Base-by-base conservation (phyloP, 1,284 basidiomycete species). In the Boletus austroedulis region DNA sequence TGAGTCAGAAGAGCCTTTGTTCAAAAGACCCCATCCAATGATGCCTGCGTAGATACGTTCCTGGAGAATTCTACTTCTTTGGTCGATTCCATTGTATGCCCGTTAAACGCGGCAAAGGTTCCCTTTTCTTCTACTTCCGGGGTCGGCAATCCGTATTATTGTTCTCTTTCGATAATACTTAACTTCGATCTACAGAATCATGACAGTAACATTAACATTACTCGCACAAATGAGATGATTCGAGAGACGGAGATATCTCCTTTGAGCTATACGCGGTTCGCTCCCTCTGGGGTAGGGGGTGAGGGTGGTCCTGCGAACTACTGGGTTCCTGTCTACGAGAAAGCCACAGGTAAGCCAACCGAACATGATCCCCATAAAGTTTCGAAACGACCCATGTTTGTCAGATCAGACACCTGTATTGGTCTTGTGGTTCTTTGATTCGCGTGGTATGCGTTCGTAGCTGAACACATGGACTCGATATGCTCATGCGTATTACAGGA, bases 401-500 rank as follows among this genome's bases (percentile, higher is more conserved):
- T 10, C 36, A 84, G 83, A 85, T 67, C 28, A 46, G 0, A 61
- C 69, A 4, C 86, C 86, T 1, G 74, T 71, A 1, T 75, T 89
- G 15, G 67, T 89, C 43, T 70, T 89, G 0, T 89, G 87, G 69
- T 87, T 87, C 71, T 89, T 89, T 64, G 87, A 89, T 70, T 89
- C 87, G 10, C 79, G 86, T 59, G 84, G 85, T 82, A 65, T 24
- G 70, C 0, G 17, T 43, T 6, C 1, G 10, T 23, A 14, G 24
- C 32, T n/a, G 23, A 17, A 4, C 28, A 49, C 34, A 31, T 21
- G 4, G 9, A 24, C 15, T 41, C 12, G 28, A 23, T 26, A 7
- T 36, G 8, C 45, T 65, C n/a, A n/a, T n/a, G 2, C 14, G 5
- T 28, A 7, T 36, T 49, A 49, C 50, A 83, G 83, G 84, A n/a